Base-by-base conservation (phyloP, 495 filamentous ascomycete species). In the Tuber indicum region DNA sequence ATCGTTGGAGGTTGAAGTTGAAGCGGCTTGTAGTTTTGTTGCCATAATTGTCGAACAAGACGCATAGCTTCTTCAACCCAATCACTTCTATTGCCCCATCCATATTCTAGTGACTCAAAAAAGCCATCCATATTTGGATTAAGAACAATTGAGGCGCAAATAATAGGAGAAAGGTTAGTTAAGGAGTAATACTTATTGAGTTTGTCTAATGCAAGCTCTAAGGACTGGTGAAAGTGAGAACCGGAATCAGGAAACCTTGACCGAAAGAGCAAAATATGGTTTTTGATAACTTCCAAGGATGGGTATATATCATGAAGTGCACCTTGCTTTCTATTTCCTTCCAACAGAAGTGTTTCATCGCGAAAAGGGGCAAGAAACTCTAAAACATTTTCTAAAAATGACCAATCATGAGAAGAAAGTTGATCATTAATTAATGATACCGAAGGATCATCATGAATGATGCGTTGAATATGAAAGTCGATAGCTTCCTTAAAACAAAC, bases 121-220 rank as follows among this genome's bases (percentile, higher is more conserved):
- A 74, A 71, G 3, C 44, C 42, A 17, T 74, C 26, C 32, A 77
- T 74, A 26, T 77, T 71, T 2, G 72, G 43, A 44, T 77, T 43
- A 3, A 70, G 19, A 77, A n/a, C n/a, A n/a, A n/a, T n/a, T n/a
- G n/a, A n/a, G n/a, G n/a, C n/a, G n/a, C n/a, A n/a, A n/a, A n/a
- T 47, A 44, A 77, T 74, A 3, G 52, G 72, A 7, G 62, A 77
- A 0, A 74, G 19, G 1, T 14, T 14, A 10, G 19, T 26, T 0
- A 74, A 2, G 8, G 21, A 71, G 26, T 74, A 74, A 16, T 77
- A 77, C 23, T 77, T 77, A 4, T 71, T 4, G 1, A 77, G 43
- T 58, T 71, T 77, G 52, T 47, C 21, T n/a, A n/a, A n/a, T n/a
- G n/a, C n/a, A n/a, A n/a, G n/a, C n/a, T n/a, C n/a, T n/a, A n/a